These are phyloP conservation scores for Pseudocercospora ulei DNA, from an alignment of 2,329 filamentous ascomycete species.

Conservation along the genomic window DNA sequence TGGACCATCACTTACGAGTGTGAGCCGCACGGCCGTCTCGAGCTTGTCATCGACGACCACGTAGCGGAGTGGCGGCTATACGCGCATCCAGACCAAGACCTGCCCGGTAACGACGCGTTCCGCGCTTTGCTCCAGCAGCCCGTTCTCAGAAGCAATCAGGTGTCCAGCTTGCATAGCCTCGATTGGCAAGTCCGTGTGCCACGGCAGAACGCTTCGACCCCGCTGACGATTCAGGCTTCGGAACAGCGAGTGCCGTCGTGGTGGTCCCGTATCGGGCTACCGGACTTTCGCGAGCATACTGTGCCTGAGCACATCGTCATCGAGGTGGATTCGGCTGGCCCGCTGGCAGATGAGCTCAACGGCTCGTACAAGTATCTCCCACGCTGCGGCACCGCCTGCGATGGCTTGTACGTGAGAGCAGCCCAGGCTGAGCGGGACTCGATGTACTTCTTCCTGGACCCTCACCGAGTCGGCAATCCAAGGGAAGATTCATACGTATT, in stretches of 20 bases:
- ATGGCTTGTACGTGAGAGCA: constrained; percentile 46
- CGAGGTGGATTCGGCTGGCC: constrained; percentile 23
- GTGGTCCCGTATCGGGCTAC: constrained; percentile 34
- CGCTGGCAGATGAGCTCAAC: constrained; percentile 31
- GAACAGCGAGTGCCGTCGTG: constrained; percentile 31
- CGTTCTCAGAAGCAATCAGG: constrained; percentile 23
- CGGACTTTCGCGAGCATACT: constrained; percentile 36
- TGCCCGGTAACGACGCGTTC: constrained; percentile 23
- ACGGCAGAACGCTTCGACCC: constrained; percentile 1
- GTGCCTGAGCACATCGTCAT: constrained; percentile 42
- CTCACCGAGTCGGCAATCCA: constrained; percentile 41
- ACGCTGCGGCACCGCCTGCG: constrained; percentile 50
- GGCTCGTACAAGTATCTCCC: constrained; percentile 47
- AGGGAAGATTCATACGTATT: constrained; percentile 50
- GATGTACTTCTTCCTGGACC: constrained; percentile 52
- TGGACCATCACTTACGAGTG: constrained; percentile 40
- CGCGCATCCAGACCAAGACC: constrained; percentile 17
- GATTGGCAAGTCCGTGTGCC: constrained; percentile 40
- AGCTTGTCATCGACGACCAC: constrained; percentile 30
- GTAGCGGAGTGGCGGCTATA: constrained; percentile 30
- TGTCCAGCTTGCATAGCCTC: constrained; percentile 33
- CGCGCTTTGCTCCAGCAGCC: constrained; percentile 25
- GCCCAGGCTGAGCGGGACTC: constrained; percentile 20
- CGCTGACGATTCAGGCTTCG: constrained; percentile 25
- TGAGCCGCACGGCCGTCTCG: constrained; percentile 31